These are phyloP conservation scores for Saccharomyces hybrid DNA, from an alignment of 1,139 yeast genomes.

Conservation along the genomic window DNA sequence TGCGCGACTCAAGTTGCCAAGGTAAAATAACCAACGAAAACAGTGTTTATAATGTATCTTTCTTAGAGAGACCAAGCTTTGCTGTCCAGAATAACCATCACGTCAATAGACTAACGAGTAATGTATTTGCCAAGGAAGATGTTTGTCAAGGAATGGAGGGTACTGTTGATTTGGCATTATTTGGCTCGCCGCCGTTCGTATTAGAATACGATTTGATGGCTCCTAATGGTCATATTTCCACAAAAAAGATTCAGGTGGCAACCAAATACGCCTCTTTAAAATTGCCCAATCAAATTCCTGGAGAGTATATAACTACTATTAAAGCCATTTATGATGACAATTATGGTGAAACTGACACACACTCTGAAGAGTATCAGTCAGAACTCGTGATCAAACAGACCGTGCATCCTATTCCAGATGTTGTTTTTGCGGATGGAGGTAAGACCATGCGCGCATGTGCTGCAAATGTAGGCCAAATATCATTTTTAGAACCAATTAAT, in stretches of 20 bases:
- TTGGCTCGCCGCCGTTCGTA: constrained; percentile 68
- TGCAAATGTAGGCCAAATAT: constrained; percentile 36
- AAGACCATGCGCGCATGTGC: constrained; percentile 53
- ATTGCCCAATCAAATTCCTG: constrained; percentile 38
- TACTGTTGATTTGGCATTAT: constrained; percentile 42
- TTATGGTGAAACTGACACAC: constrained; percentile 45
- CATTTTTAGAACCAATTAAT: constrained; percentile 44
- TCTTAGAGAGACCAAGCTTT: constrained; percentile 51
- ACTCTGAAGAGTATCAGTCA: constrained; percentile 30
- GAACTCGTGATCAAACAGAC: constrained; percentile 48
- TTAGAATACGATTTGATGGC: constrained; percentile 58
- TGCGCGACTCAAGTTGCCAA: constrained; percentile 59
- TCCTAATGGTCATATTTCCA: constrained; percentile 44
- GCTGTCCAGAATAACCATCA: constrained; percentile 33
- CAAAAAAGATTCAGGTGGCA: constrained; percentile 42
- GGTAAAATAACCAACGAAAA: constrained; percentile 45
- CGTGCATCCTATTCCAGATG: constrained; percentile 56
- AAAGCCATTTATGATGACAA: constrained; percentile 58
- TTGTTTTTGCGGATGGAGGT: constrained; percentile 42
- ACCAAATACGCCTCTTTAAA: constrained; percentile 44
- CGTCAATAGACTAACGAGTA: constrained; percentile 19
- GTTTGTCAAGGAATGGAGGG: constrained; percentile 47
- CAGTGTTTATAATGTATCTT: constrained; percentile 39
- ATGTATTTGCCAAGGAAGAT: constrained; percentile 30
- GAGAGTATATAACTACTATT: constrained; percentile 56